A percentile compares a stretch with the other conserved stretches of the same genome.
Conservation (phyloP, 1,284 basidiomycete genomes). For the Trichosporon ovoides region DNA sequence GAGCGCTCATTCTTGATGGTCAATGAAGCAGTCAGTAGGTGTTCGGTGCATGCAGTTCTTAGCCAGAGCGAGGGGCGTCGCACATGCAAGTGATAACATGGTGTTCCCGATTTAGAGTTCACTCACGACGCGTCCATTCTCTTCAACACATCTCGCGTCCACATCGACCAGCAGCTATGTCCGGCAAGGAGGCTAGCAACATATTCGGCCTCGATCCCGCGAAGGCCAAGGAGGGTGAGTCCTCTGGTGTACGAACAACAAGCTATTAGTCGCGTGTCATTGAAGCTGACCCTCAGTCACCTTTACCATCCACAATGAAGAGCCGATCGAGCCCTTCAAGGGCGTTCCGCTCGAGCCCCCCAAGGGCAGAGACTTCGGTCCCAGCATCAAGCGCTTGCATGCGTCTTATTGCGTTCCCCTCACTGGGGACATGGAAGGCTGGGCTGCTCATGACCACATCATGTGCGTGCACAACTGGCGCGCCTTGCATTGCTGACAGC, state of each 20-base stretch:
- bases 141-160: too few species aligned
- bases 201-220: not conserved
- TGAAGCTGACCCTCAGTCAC: not conserved
- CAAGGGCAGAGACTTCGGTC: not conserved
- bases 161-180: too few species aligned
- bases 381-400: not conserved
- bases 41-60: too few species aligned
- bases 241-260: too few species aligned
- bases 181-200: too few species aligned
- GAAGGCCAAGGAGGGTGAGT: slow-evolving; percentile 1
- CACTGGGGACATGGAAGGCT: slow-evolving; percentile 2
- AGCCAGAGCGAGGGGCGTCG: too few species aligned
- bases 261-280: too few species aligned
- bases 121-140: too few species aligned
- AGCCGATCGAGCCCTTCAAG: not conserved
- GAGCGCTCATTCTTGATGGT: too few species aligned
- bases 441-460: not conserved
- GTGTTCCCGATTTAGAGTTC: too few species aligned
- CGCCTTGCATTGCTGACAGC: not conserved
- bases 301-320: not conserved
- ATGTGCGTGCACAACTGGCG: not conserved
- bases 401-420: not conserved
- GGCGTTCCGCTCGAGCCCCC: not conserved
- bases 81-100: too few species aligned
- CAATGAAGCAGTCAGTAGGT: too few species aligned